A percentile compares a stretch with the other conserved stretches of the same genome.
Evolutionary conservation across 148 eudicot genomes (phyloP).

Genomic region (Polygonum maritimum): DNA sequence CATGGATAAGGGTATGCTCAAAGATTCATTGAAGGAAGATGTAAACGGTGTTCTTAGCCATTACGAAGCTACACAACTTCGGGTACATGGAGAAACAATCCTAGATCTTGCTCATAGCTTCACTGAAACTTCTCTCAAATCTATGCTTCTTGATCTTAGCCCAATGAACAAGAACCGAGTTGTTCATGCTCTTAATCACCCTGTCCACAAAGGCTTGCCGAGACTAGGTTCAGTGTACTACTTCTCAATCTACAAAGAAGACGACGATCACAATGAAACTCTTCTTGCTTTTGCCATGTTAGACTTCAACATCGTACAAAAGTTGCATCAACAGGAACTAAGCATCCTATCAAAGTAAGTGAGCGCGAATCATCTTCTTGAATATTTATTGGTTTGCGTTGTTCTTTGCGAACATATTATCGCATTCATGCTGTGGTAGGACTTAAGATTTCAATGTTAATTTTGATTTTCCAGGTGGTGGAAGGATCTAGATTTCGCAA

Average conservation of each 20-base stretch:
- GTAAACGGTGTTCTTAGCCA: conserved; percentile 5
- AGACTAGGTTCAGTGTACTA: background rate
- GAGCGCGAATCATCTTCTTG: background rate
- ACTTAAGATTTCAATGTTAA: background rate
- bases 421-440: background rate
- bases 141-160: background rate
- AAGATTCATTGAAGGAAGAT: conserved; percentile 1
- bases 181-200: conserved; percentile 6
- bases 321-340: conserved; percentile 8
- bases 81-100: conserved; percentile 14
- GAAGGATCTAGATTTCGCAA: conserved; percentile 20
- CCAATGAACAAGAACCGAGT: background rate
- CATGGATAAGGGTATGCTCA: conserved; percentile 6
- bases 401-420: too few relatives aligned
- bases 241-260: conserved; percentile 1
- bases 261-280: background rate
- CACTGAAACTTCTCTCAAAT: conserved; percentile 3
- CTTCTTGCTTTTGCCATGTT: conserved; percentile 12
- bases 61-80: conserved; percentile 17
- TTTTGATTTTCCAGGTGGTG: conserved; percentile 18
- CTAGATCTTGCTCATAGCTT: conserved; percentile 17
- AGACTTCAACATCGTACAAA: conserved; percentile 12
- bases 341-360: conserved; percentile 20
- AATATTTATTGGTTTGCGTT: too few relatives aligned
- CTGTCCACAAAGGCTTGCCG: conserved; percentile 11